A percentile compares a stretch with the other conserved stretches of the same genome.
These are phyloP conservation scores for Lactarius vividus DNA, from an alignment of 768 basidiomycete genomes.

Conservation along the genomic window DNA sequence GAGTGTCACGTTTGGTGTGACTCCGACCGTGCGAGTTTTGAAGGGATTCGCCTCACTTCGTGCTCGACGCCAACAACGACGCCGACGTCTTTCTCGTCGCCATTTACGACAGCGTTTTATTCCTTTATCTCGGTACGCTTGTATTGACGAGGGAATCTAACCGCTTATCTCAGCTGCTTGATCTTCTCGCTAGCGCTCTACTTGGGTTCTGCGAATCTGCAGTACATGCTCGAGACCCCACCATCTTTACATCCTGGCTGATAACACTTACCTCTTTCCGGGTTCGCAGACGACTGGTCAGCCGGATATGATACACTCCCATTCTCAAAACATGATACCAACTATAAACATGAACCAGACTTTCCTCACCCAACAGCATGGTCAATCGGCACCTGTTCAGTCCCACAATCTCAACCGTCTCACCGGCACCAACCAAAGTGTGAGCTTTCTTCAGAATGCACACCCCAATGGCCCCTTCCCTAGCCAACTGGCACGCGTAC, in stretches of 20 bases:
- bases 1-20: constrained; percentile 25
- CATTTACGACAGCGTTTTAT: constrained; percentile 20
- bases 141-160: constrained; percentile 25
- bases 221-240: constrained; percentile 29
- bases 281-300: constrained; percentile 49
- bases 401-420: constrained; percentile 42
- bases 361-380: constrained; percentile 40
- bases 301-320: constrained; percentile 50
- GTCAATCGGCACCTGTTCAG: constrained; percentile 39
- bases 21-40: constrained; percentile 30
- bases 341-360: constrained; percentile 31
- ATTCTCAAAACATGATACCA: constrained; percentile 38
- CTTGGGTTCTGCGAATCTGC: constrained; percentile 21
- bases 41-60: constrained; percentile 28
- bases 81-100: constrained; percentile 19
- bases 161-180: constrained; percentile 29
- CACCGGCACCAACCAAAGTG: constrained; percentile 33
- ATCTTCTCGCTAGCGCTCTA: constrained; percentile 26
- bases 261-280: constrained; percentile 21
- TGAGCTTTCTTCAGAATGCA: constrained; percentile 34
- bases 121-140: constrained; percentile 17
- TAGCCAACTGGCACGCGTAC: constrained; percentile 8
- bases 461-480: constrained; percentile 27
- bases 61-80: constrained; percentile 29
- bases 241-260: constrained; percentile 27